A percentile compares a stretch with the other conserved stretches of the same genome.
phyloP scores from a whole-genome alignment of 2,329 filamentous ascomycete genomes.

The Ophiostoma sp. region DNA sequence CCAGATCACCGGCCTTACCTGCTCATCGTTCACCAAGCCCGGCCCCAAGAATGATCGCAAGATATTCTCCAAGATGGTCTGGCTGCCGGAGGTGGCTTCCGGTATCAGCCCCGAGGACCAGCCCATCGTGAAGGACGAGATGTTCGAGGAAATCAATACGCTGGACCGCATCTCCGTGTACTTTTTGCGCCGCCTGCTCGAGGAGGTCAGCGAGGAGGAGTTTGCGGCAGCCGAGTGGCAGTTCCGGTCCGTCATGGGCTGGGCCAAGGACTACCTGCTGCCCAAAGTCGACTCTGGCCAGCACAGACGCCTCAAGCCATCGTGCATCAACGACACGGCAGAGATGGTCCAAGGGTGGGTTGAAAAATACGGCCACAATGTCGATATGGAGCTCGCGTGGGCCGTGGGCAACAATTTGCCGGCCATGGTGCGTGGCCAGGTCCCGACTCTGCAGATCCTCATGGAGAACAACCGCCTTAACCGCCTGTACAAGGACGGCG shows the following conservation, averaged over 20 bases:
- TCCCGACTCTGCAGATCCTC: slow-evolving; percentile 33
- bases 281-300: slow-evolving; percentile 21
- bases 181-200: slow-evolving; percentile 19
- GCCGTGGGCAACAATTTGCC: slow-evolving; percentile 22
- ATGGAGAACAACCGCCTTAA: slow-evolving; percentile 33
- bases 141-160: slow-evolving; percentile 17
- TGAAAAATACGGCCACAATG: slow-evolving; percentile 11
- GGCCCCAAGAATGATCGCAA: slow-evolving; percentile 22
- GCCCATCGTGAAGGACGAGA: slow-evolving; percentile 11
- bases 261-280: slow-evolving; percentile 21
- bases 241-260: slow-evolving; percentile 18
- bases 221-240: slow-evolving; percentile 21
- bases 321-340: slow-evolving; percentile 16
- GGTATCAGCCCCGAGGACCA: slow-evolving; percentile 19
- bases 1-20: slow-evolving; percentile 21
- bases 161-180: slow-evolving; percentile 21
- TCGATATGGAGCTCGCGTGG: slow-evolving; percentile 24
- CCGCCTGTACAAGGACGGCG: slow-evolving; percentile 32
- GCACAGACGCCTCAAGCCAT: slow-evolving; percentile 21
- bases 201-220: slow-evolving; percentile 19
- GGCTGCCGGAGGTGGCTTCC: slow-evolving; percentile 19
- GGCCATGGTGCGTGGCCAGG: slow-evolving; percentile 22
- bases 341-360: slow-evolving; percentile 19
- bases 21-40: slow-evolving; percentile 25
- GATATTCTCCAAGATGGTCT: slow-evolving; percentile 22